A percentile compares a stretch with the other conserved stretches of the same genome.
These are phyloP conservation scores for Sporodiniella umbellata DNA, from an alignment of 371 early-diverging fungal species.

Conservation along the genomic window DNA sequence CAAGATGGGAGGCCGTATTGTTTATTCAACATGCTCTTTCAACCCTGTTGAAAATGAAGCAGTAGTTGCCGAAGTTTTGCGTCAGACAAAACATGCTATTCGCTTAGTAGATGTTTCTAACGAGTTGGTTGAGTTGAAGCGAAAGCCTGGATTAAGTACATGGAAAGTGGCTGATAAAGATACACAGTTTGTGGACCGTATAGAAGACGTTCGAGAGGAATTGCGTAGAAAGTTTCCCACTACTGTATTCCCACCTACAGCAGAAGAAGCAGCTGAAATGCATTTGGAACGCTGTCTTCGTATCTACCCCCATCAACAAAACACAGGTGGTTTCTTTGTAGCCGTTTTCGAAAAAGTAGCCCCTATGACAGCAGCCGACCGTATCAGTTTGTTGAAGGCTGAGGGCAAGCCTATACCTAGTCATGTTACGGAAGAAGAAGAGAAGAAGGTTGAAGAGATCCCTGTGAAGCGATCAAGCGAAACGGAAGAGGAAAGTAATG, in stretches of 20 bases:
- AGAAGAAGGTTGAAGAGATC: conserved; percentile 12
- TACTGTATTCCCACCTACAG: conserved; percentile 73
- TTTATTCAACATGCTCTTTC: conserved; percentile 99
- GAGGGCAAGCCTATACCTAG: conserved; percentile 17
- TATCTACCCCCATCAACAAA: conserved; percentile 93
- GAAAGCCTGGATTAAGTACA: conserved; percentile 72
- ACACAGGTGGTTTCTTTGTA: conserved; percentile 99
- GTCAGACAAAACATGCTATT: conserved; percentile 63
- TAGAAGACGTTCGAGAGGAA: conserved; percentile 56
- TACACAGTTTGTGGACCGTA: conserved; percentile 50
- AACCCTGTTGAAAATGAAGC: conserved; percentile 98
- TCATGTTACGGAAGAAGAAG: conserved; percentile 24
- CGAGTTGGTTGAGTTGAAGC: conserved; percentile 71
- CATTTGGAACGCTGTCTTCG: conserved; percentile 62
- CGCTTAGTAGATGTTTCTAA: conserved; percentile 80
- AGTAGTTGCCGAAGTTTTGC: conserved; percentile 85
- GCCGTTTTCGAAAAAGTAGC: conserved; percentile 91
- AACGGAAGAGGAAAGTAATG: conserved; percentile 5
- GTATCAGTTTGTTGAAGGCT: conserved; percentile 24
- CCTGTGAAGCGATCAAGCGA: conserved; percentile 15
- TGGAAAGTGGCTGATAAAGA: conserved; percentile 86
- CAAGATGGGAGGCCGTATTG: conserved; percentile 92
- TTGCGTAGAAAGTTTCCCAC: conserved; percentile 43
- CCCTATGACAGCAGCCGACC: conserved; percentile 58
- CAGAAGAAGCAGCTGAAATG: conserved; percentile 48